Conservation (phyloP, 108 stramenopile species). For the Craspedostauros australis region DNA sequence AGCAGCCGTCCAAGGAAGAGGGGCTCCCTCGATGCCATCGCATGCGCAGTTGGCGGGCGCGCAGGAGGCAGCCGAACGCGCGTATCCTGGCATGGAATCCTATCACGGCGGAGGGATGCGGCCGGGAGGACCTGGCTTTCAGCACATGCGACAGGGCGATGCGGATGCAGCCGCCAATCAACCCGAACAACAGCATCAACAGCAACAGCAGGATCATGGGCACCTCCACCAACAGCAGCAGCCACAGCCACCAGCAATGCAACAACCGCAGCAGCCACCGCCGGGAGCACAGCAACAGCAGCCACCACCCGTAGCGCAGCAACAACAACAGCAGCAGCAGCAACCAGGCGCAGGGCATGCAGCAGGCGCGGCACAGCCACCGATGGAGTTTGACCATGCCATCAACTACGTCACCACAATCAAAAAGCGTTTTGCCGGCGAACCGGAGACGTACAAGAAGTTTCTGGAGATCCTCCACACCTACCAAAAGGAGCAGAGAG, state of each 20-base stretch:
- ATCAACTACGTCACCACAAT: constrained; percentile 98
- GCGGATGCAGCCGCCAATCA: no score
- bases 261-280: constrained; percentile 15
- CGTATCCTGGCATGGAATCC: no score
- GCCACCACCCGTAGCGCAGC: not conserved
- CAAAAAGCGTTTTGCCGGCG: constrained; percentile 90
- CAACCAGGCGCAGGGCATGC: not conserved
- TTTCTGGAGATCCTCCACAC: constrained; percentile 99
- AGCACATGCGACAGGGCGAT: no score
- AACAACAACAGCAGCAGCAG: constrained; percentile 11
- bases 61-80: no score
- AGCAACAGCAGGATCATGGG: constrained; percentile 19
- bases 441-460: constrained; percentile 93
- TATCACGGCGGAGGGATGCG: no score
- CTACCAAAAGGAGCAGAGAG: constrained; percentile 98
- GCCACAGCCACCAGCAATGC: constrained; percentile 7
- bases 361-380: constrained; percentile 27
- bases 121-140: no score
- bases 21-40: no score
- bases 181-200: constrained; percentile 5
- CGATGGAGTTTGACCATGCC: constrained; percentile 97
- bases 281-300: not conserved
- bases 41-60: no score
- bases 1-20: no score
- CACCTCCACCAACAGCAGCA: constrained; percentile 13